Evolutionary conservation across 495 filamentous ascomycete genomes (phyloP).

Genomic region (Trypethelium eluteriae): DNA sequence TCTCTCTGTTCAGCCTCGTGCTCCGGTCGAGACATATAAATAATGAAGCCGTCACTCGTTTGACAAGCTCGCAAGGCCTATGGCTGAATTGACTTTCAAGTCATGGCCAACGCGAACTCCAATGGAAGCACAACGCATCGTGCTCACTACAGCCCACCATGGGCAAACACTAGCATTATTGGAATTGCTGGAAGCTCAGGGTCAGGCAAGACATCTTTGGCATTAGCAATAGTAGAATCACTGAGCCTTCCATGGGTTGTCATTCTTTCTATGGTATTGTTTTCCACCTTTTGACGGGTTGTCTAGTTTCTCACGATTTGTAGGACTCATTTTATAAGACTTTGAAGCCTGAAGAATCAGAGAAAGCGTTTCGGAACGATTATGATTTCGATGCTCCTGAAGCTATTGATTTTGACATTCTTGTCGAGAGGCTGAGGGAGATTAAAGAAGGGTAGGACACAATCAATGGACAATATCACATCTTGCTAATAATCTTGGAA

Average conservation of each 20-base stretch:
- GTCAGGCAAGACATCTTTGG: conserved; percentile 93
- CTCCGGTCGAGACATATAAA: not conserved
- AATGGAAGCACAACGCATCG: conserved; percentile 25
- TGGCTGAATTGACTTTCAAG: not conserved
- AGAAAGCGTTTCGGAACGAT: conserved; percentile 73
- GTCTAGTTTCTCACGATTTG: conserved; percentile 1
- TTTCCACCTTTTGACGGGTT: conserved; percentile 6
- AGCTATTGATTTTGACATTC: conserved; percentile 87
- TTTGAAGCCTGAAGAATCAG: conserved; percentile 63
- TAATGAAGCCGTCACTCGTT: not conserved
- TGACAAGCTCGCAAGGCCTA: not conserved
- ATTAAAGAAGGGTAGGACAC: conserved; percentile 79
- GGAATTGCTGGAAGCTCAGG: conserved; percentile 93
- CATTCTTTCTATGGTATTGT: conserved; percentile 80
- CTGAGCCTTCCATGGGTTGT: conserved; percentile 96
- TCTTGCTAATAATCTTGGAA: conserved; percentile 32
- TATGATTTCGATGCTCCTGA: conserved; percentile 94
- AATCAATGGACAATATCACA: not conserved
- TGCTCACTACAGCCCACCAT: conserved; percentile 83
- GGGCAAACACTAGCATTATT: conserved; percentile 90
- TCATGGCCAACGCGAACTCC: not conserved
- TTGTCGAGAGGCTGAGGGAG: conserved; percentile 73
- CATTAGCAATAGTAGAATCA: conserved; percentile 79
- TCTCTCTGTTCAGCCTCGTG: not conserved
- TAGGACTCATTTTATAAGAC: conserved; percentile 97